Conservation (phyloP, 2,329 filamentous ascomycete species). For the Aspergillus sp. region DNA sequence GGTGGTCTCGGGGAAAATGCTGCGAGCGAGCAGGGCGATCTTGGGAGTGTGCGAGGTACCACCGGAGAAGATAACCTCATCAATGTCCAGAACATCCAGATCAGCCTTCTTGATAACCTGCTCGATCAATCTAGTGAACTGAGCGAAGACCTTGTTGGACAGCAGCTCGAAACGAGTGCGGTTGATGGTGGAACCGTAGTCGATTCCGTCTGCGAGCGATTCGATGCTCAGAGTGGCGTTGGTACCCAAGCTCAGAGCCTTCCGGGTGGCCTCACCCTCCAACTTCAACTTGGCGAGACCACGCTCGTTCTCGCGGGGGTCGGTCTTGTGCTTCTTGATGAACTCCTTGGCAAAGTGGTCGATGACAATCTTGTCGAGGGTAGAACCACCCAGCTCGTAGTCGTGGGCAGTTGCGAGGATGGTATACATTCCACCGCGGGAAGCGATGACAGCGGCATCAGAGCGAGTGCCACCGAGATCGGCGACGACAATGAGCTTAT, state of each 20-base stretch:
- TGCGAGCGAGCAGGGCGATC: conserved; percentile 78
- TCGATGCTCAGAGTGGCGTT: conserved; percentile 94
- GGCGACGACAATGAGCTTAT: conserved; percentile 90
- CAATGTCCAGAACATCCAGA: conserved; percentile 87
- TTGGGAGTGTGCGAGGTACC: conserved; percentile 93
- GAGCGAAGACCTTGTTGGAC: conserved; percentile 81
- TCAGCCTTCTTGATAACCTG: conserved; percentile 88
- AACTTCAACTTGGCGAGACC: conserved; percentile 90
- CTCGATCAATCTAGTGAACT: conserved; percentile 84
- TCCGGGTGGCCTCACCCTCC: conserved; percentile 90
- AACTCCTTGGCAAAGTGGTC: conserved; percentile 99
- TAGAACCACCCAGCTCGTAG: conserved; percentile 86
- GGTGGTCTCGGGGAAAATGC: conserved; percentile 81
- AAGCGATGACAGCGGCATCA: conserved; percentile 88
- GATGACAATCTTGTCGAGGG: conserved; percentile 87
- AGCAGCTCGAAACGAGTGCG: conserved; percentile 90
- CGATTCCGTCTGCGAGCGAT: conserved; percentile 82
- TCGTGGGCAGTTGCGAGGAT: conserved; percentile 92
- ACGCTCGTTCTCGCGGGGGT: conserved; percentile 80
- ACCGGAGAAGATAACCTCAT: conserved; percentile 86
- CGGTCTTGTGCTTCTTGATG: conserved; percentile 91
- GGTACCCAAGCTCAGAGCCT: conserved; percentile 83
- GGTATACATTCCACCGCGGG: conserved; percentile 93
- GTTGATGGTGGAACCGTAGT: conserved; percentile 93
- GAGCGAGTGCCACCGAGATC: conserved; percentile 92